These are phyloP conservation scores for Coelastrella sp. DNA, from an alignment of 139 green algal species.

Conservation along the genomic window DNA sequence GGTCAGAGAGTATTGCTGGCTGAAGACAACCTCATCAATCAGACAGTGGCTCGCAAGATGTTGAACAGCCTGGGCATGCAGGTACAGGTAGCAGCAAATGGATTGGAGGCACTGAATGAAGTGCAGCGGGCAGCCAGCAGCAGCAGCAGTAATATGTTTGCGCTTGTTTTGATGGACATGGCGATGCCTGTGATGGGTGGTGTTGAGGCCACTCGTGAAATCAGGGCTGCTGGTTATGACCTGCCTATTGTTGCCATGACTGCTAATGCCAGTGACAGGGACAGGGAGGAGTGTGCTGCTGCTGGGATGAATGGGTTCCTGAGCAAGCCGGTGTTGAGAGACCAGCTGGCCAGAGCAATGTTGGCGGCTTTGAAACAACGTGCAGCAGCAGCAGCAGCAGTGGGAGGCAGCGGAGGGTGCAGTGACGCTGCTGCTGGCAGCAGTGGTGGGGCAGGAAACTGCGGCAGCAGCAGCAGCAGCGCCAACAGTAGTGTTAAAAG, in stretches of 20 bases:
- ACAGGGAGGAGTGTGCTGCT: conserved; percentile 82
- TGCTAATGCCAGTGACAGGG: conserved; percentile 82
- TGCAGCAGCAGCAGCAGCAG: too few species aligned
- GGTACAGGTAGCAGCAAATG: conserved; percentile 75
- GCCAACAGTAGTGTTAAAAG: too few species aligned
- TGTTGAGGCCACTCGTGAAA: conserved; percentile 78
- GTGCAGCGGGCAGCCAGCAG: conserved; percentile 48
- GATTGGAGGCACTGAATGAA: conserved; percentile 75
- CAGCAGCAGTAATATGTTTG: conserved; percentile 33
- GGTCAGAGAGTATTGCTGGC: conserved; percentile 80
- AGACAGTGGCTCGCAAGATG: conserved; percentile 84
- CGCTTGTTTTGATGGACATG: conserved; percentile 82
- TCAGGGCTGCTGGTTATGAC: conserved; percentile 65
- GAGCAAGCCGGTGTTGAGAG: conserved; percentile 86
- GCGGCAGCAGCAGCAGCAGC: too few species aligned
- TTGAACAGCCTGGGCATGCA: conserved; percentile 73
- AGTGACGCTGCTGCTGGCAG: neutral
- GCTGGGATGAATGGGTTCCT: conserved; percentile 95
- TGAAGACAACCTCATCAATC: conserved; percentile 94
- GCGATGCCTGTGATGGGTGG: conserved; percentile 93
- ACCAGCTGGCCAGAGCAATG: conserved; percentile 61
- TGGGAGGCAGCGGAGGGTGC: neutral
- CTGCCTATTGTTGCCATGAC: conserved; percentile 92
- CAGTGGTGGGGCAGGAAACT: too few species aligned
- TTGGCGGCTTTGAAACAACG: conserved; percentile 23